These are phyloP conservation scores for Carex kokanica DNA, from an alignment of 176 grass and related monocot species.

Conservation along the genomic window DNA sequence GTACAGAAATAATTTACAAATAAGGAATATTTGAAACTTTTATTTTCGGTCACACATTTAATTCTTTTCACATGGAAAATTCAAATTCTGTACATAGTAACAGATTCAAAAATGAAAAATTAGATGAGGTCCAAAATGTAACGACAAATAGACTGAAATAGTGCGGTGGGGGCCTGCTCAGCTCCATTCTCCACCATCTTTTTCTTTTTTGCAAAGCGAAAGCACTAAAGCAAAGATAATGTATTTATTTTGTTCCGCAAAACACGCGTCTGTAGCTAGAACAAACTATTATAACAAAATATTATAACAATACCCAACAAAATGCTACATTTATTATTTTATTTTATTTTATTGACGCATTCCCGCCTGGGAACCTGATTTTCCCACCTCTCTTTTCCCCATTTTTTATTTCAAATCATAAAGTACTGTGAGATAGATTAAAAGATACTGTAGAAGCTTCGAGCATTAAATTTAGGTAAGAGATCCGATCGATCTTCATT, in stretches of 20 bases:
- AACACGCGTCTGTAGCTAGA: neutral
- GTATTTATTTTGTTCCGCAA: neutral
- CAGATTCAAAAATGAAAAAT: neutral
- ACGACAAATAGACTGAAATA: too few relatives aligned
- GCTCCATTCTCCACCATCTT: neutral
- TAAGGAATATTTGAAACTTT: neutral
- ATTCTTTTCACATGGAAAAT: neutral
- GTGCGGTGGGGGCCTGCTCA: neutral
- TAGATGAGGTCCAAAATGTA: neutral
- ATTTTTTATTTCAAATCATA: neutral
- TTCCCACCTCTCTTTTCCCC: neutral
- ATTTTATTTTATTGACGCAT: neutral
- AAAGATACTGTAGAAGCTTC: constrained; percentile 20
- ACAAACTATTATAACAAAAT: neutral
- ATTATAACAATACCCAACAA: neutral
- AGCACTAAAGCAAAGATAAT: neutral
- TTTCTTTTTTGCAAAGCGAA: neutral
- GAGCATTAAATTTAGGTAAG: constrained; percentile 14
- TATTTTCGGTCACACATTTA: neutral
- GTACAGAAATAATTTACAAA: neutral
- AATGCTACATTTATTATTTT: neutral
- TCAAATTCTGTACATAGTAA: neutral
- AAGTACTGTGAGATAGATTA: neutral
- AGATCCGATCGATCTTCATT: neutral
- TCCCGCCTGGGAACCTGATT: too few relatives aligned